Base-by-base conservation (phyloP, 495 filamentous ascomycete genomes). In the Diplogelasinospora grovesii region DNA sequence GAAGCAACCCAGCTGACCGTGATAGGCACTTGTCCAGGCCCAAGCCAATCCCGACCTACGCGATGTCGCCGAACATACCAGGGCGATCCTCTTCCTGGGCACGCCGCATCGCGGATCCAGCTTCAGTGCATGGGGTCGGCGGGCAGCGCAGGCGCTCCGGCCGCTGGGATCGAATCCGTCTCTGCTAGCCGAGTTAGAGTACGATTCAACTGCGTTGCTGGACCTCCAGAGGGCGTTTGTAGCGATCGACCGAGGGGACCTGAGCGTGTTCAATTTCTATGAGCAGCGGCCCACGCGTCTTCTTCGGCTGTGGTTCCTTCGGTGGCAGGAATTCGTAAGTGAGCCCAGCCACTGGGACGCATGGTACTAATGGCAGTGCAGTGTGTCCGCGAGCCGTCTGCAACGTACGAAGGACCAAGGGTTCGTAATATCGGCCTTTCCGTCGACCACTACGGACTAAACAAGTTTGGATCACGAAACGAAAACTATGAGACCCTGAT, bases 401-500 rank as follows among this genome's bases (percentile, higher is more conserved):
- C 49, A 10, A 45, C 38, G 22, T 49, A 44, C 21, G 37, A 29
- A 1, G 37, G 43, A 11, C 20, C 22, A 27, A 34, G 36, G 29
- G 46, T 45, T 15, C 30, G 46, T 28, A 52, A 52, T 24, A 36
- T 52, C 35, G 46, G 46, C 39, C 44, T 52, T 21, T 38, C 49
- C 15, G 49, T 52, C 35, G 39, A 52, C 44, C 46, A 52, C 27
- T 52, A 43, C 39, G 39, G 46, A 21, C 45, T 52, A 15, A 52
- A 52, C 39, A 52, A 49, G 40, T 52, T 52, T 37, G 20, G 39
- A 22, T 43, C 46, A 14, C 36, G 28, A 31, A 35, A 38, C 30
- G 46, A 39, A 22, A 52, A 27, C 36, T 45, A 49, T 42, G 5
- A 41, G 39, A 45, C 14, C 20, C 44, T 49, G 9, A 25, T 45